Percentiles rank a stretch among this genome's conserved stretches.
Evolutionary conservation across 2,329 filamentous ascomycete species (phyloP).

Genomic region (Corinectria fuckeliana): DNA sequence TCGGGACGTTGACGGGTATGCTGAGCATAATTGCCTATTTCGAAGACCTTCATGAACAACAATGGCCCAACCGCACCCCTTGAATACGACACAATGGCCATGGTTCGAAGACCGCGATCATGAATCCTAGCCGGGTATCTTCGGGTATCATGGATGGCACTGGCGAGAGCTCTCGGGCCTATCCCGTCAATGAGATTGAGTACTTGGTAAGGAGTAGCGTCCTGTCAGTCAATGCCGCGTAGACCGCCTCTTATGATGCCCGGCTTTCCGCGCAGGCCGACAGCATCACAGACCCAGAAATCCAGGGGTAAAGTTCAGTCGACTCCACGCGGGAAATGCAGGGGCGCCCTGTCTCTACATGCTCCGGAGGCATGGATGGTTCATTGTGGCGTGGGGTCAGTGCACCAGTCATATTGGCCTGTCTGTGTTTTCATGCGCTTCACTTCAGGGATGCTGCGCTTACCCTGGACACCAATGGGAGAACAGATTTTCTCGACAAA

Average conservation of each 20-base stretch:
- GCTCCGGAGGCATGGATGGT: not conserved
- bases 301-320: not conserved
- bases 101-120: not conserved
- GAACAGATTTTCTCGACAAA: not conserved
- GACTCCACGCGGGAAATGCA: conserved; percentile 1
- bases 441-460: not conserved
- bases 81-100: not conserved
- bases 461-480: not conserved
- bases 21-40: not conserved
- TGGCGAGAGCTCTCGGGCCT: not conserved
- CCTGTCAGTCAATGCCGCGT: not conserved
- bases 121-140: not conserved
- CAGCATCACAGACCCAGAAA: not conserved
- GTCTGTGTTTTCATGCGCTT: not conserved
- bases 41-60: not conserved
- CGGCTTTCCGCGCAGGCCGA: not conserved
- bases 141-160: not conserved
- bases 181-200: not conserved
- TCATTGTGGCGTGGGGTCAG: not conserved
- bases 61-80: not conserved
- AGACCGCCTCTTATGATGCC: not conserved
- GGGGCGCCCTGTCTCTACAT: not conserved
- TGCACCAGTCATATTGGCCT: not conserved
- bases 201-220: not conserved
- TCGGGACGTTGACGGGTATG: not conserved